Conservation (phyloP, 2,329 filamentous ascomycete species). For the Fusarium sp. region DNA sequence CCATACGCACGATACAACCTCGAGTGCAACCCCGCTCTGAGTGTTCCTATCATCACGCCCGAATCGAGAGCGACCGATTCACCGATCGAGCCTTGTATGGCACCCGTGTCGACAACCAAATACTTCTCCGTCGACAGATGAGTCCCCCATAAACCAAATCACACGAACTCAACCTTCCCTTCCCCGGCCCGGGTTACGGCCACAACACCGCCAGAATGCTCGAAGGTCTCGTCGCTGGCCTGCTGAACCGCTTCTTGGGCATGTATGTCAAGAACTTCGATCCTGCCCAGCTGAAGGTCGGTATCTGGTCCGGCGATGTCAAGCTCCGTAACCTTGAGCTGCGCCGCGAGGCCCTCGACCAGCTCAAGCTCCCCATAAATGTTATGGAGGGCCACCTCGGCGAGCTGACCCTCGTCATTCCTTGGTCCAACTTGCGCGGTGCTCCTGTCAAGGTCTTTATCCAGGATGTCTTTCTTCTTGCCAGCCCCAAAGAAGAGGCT, state of each 20-base stretch:
- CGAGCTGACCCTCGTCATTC: slow-evolving; percentile 90
- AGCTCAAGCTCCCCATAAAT: slow-evolving; percentile 95
- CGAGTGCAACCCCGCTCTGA: slow-evolving; percentile 23
- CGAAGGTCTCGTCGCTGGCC: slow-evolving; percentile 94
- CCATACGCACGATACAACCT: slow-evolving; percentile 3
- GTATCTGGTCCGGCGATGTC: slow-evolving; percentile 99
- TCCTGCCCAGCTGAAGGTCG: slow-evolving; percentile 95
- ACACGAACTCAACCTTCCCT: slow-evolving; percentile 34
- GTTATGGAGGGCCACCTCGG: slow-evolving; percentile 96
- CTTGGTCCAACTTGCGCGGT: slow-evolving; percentile 96
- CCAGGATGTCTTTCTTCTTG: slow-evolving; percentile 95
- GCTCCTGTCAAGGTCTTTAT: slow-evolving; percentile 96
- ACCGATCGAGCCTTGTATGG: slow-evolving; percentile 43
- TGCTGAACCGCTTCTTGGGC: slow-evolving; percentile 99
- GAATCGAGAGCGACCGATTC: slow-evolving; percentile 17
- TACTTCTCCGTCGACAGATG: slow-evolving; percentile 42
- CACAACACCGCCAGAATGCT: slow-evolving; percentile 79
- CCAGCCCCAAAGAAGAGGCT: slow-evolving; percentile 94
- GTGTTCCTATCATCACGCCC: slow-evolving; percentile 1
- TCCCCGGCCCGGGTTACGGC: slow-evolving; percentile 81
- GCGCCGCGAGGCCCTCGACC: slow-evolving; percentile 93
- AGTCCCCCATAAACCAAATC: slow-evolving; percentile 37
- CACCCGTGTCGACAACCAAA: slow-evolving; percentile 29
- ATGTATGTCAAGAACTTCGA: slow-evolving; percentile 99
- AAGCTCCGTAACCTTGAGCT: slow-evolving; percentile 94